A percentile compares a stretch with the other conserved stretches of the same genome.
These are phyloP conservation scores for Thamnidium elegans DNA, from an alignment of 192 early-diverging fungal species.

Conservation along the genomic window DNA sequence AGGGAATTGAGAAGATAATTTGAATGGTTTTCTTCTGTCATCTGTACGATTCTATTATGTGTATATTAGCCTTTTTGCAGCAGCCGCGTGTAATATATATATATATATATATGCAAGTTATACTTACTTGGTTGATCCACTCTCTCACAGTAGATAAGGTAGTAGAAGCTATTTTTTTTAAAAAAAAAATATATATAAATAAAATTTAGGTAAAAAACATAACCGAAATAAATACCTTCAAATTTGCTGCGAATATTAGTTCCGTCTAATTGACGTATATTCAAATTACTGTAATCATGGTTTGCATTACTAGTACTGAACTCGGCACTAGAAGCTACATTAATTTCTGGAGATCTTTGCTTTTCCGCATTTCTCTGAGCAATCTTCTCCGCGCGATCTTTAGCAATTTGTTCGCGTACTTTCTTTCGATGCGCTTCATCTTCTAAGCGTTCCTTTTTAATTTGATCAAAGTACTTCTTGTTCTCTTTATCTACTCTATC, in stretches of 20 bases:
- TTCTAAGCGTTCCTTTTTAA: constrained; percentile 25
- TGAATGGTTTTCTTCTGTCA: constrained; percentile 26
- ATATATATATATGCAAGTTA: not conserved
- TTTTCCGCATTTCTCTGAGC: constrained; percentile 2
- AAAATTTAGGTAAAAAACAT: not conserved
- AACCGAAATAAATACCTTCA: constrained; percentile 12
- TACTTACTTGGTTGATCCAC: constrained; percentile 32
- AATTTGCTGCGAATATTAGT: constrained; percentile 22
- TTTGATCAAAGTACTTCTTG: constrained; percentile 23
- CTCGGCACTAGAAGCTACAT: not conserved
- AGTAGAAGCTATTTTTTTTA: constrained; percentile 9
- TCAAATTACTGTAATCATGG: constrained; percentile 20
- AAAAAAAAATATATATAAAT: not conserved
- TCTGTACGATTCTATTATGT: constrained; percentile 33
- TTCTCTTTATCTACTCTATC: constrained; percentile 19
- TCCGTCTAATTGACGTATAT: constrained; percentile 34
- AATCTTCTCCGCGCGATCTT: constrained; percentile 24
- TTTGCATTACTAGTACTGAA: not conserved
- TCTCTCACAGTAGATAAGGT: constrained; percentile 20
- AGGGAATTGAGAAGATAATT: constrained; percentile 33
- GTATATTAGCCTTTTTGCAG: not conserved
- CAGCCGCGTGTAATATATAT: not conserved
- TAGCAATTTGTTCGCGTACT: constrained; percentile 32
- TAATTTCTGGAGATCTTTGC: not conserved
- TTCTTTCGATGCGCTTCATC: constrained; percentile 28